Evolutionary conservation across 2,329 filamentous ascomycete species (phyloP).

Genomic region (Diaporthe destruens): DNA sequence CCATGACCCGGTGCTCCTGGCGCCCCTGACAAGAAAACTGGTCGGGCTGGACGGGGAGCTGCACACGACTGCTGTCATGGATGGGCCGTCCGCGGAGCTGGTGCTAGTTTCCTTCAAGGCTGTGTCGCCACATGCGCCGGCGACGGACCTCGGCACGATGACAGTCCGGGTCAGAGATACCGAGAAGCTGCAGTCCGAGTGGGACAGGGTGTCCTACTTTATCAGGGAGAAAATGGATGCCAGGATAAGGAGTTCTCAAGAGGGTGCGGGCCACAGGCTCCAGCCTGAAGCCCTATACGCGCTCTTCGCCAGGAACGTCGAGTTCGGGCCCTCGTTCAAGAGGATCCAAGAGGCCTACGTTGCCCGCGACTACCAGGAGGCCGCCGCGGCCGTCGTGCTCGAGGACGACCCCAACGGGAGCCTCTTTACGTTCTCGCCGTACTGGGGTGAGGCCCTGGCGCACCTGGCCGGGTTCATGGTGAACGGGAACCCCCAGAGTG

Average conservation of each 20-base stretch:
- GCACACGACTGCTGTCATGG: constrained; percentile 37
- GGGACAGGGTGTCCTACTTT: constrained; percentile 38
- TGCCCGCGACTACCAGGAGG: constrained; percentile 38
- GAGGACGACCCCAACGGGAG: constrained; percentile 38
- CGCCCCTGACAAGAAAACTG: constrained; percentile 35
- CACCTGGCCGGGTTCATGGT: constrained; percentile 44
- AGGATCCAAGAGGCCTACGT: constrained; percentile 43
- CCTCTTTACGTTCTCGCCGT: constrained; percentile 42
- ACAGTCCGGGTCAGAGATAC: constrained; percentile 35
- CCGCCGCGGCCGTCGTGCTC: constrained; percentile 43
- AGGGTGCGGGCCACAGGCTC: constrained; percentile 39
- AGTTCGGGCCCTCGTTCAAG: constrained; percentile 43
- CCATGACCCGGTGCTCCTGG: constrained; percentile 34
- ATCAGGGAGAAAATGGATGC: constrained; percentile 37
- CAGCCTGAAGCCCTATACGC: constrained; percentile 44
- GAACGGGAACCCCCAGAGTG: constrained; percentile 41
- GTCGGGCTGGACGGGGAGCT: constrained; percentile 37
- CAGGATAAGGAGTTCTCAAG: constrained; percentile 31
- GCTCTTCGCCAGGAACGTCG: constrained; percentile 45
- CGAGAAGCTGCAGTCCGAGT: constrained; percentile 31
- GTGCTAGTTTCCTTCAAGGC: constrained; percentile 37
- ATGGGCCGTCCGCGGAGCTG: constrained; percentile 6
- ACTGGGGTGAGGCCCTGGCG: constrained; percentile 44
- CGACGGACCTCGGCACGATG: constrained; percentile 37
- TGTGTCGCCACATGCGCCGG: constrained; percentile 13